Percentiles rank a stretch among this genome's conserved stretches.
Evolutionary conservation across 495 filamentous ascomycete genomes (phyloP).

Genomic region (Penicillium macrosclerotiorum): DNA sequence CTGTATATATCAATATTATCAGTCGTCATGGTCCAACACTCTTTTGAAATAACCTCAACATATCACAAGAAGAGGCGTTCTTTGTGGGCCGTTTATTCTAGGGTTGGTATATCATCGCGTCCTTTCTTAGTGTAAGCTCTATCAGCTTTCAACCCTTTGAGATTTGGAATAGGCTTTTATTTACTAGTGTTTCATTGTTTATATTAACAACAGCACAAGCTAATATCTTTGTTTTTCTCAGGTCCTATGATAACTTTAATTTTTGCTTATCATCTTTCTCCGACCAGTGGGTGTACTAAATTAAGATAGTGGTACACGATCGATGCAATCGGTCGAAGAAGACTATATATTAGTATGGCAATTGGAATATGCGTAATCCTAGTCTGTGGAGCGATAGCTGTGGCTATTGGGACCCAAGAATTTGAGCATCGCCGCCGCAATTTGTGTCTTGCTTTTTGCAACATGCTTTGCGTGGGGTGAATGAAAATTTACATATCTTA

Average conservation of each 20-base stretch:
- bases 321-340: conserved; percentile 21
- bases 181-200: too few species aligned
- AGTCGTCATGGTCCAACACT: conserved; percentile 33
- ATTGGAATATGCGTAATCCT: conserved; percentile 29
- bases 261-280: too few species aligned
- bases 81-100: conserved; percentile 26
- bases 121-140: conserved; percentile 29
- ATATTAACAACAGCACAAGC: too few species aligned
- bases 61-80: conserved; percentile 21
- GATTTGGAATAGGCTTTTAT: too few species aligned
- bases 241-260: too few species aligned
- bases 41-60: conserved; percentile 24
- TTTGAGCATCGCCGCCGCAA: conserved; percentile 24
- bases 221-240: too few species aligned
- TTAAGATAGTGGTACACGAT: conserved; percentile 28
- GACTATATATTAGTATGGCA: conserved; percentile 30
- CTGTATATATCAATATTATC: conserved; percentile 27
- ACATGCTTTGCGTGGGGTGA: conserved; percentile 38
- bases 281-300: too few species aligned
- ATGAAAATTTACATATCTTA: too few species aligned
- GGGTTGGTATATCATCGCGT: conserved; percentile 32
- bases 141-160: too few species aligned
- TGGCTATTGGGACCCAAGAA: conserved; percentile 15
- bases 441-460: conserved; percentile 35
- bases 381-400: conserved; percentile 25